phyloP scores from a whole-genome alignment of 139 green algal species.

The Chlamydomonas schloesseri region DNA sequence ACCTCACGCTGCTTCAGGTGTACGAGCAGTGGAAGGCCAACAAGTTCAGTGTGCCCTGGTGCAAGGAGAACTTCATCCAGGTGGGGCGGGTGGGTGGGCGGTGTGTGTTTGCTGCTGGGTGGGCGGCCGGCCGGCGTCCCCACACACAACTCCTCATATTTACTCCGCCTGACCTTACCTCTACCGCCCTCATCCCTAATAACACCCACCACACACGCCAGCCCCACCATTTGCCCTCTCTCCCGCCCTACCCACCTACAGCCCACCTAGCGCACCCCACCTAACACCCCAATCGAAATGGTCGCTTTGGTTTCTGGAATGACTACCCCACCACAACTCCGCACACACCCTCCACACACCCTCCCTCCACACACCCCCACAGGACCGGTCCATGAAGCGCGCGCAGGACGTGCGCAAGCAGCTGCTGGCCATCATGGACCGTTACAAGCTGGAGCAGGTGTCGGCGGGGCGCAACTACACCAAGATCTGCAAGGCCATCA shows the following conservation, averaged over 20 bases:
- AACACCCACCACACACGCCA: too few relatives aligned
- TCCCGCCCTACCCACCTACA: too few relatives aligned
- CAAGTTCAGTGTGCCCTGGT: slow-evolving; percentile 96
- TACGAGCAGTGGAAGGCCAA: slow-evolving; percentile 97
- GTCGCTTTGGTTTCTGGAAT: too few relatives aligned
- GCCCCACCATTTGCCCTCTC: too few relatives aligned
- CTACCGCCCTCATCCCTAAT: too few relatives aligned
- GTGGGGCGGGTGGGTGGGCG: slow-evolving; percentile 4
- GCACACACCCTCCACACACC: neutral
- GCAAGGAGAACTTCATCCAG: slow-evolving; percentile 96
- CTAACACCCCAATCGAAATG: too few relatives aligned
- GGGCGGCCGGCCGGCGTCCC: too few relatives aligned
- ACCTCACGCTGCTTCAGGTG: slow-evolving; percentile 96
- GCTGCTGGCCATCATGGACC: slow-evolving; percentile 98
- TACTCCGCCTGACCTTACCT: too few relatives aligned
- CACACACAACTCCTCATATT: neutral
- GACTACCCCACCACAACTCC: too few relatives aligned
- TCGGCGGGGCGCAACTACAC: slow-evolving; percentile 90
- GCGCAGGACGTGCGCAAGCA: slow-evolving; percentile 97
- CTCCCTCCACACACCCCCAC: slow-evolving; percentile 38
- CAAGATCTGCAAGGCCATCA: slow-evolving; percentile 88
- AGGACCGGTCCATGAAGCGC: slow-evolving; percentile 89
- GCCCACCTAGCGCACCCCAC: too few relatives aligned
- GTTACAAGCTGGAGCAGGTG: slow-evolving; percentile 98
- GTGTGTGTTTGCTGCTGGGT: neutral